Evolutionary conservation across 139 green algal genomes (phyloP).

Genomic region (Chlamydomonas schloesseri): DNA sequence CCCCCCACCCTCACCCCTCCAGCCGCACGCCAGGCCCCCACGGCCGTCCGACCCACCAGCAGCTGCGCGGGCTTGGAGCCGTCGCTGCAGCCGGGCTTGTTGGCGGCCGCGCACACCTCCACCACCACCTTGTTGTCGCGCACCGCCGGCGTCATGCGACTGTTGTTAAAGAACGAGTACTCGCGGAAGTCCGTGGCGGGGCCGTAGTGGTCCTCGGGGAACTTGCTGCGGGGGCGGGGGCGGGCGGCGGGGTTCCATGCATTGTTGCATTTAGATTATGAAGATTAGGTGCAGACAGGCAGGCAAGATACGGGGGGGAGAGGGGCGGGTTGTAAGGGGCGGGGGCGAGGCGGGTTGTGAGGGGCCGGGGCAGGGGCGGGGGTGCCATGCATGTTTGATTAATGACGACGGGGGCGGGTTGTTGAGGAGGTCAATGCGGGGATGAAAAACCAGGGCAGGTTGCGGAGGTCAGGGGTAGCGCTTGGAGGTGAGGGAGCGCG

Average conservation of each 20-base stretch:
- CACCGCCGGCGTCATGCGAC: slow-evolving; percentile 1
- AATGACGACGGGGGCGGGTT: too few relatives aligned
- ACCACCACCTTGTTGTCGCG: slow-evolving; percentile 44
- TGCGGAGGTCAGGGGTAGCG: too few relatives aligned
- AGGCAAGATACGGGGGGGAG: too few relatives aligned
- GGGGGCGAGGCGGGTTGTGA: too few relatives aligned
- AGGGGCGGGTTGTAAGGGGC: too few relatives aligned
- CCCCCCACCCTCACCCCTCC: too few relatives aligned
- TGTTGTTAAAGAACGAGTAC: slow-evolving; percentile 80
- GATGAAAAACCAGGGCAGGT: too few relatives aligned
- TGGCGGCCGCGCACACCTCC: slow-evolving; percentile 54
- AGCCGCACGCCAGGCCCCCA: neutral
- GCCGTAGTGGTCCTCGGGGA: slow-evolving; percentile 53
- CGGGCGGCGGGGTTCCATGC: too few relatives aligned
- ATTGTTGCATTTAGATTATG: neutral
- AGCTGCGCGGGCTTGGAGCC: slow-evolving; percentile 45
- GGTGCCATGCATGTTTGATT: too few relatives aligned
- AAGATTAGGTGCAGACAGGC: neutral
- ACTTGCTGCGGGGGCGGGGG: neutral
- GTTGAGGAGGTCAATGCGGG: too few relatives aligned
- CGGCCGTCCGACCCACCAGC: slow-evolving; percentile 18
- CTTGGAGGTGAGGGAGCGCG: too few relatives aligned
- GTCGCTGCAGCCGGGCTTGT: slow-evolving; percentile 52
- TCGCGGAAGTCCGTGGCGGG: slow-evolving; percentile 71
- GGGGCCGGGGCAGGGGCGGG: too few relatives aligned